Evolutionary conservation across 805 yeast species (phyloP), one percentile per base, ranked within the genome.

Genomic region (Saturnispora saitoi): DNA sequence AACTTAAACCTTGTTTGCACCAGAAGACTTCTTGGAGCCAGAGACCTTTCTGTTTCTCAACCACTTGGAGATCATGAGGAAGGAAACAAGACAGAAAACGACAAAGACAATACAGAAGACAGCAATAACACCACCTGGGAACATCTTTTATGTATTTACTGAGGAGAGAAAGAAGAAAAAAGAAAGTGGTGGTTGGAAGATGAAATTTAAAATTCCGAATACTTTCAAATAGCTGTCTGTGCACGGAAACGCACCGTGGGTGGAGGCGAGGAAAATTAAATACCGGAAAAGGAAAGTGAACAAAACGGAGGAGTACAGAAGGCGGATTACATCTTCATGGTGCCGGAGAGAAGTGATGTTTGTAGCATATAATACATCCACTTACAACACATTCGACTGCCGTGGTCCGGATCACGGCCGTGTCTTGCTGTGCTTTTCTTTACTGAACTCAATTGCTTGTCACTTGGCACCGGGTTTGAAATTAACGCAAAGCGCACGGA

Each of bases 61-160:
- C 63, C 60, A 59, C 64, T 65, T 67, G 48, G 61, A 43, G 53
- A 64, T 43, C 52, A 54, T 49, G 45, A 65, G 61, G 38, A 54
- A 51, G 47, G 60, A 51, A 49, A 66, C 59, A 38, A 61, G 56
- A 56, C 58, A 58, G 57, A 64, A 68, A 55, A 67, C 64, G 52
- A 74, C 75, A 69, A 76, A 76, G 54, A 77, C 56, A 63, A 77
- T 72, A 56, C 67, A 63, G 70, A 77, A 77, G 58, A 77, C 82
- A 61, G 77, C 71, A 68, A 77, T 77, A 72, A 77, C 82, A 71
- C 82, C 82, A 54, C 80, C 70, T 70, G 82, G 82, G 52, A 77
- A 70, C 82, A 77, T 77, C 65, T 19, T 42, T 42, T n/a, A 42
- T 22, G 30, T 31, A 42, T 19, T 20, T 30, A 42, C 22, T 37